phyloP scores from a whole-genome alignment of 1,139 yeast genomes.

The Zygotorulaspora mrakii region DNA sequence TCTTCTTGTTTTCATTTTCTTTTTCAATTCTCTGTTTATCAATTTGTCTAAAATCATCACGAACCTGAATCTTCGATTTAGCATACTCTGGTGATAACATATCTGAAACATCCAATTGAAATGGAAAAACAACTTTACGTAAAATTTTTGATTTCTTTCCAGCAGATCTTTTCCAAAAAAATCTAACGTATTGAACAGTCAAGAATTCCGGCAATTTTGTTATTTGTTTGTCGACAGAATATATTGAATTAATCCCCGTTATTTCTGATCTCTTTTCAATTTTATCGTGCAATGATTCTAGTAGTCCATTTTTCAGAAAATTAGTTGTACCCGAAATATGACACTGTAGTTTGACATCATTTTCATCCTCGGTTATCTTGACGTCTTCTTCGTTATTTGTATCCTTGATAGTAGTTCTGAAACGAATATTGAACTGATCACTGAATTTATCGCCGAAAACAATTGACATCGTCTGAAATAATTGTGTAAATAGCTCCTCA shows the following conservation, averaged over 20 bases:
- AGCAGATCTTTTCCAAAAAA: conserved; percentile 93
- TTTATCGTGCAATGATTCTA: conserved; percentile 68
- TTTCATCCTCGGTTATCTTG: conserved; percentile 52
- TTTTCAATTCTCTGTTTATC: conserved; percentile 75
- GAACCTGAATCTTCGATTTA: conserved; percentile 58
- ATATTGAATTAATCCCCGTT: conserved; percentile 66
- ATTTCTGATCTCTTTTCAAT: conserved; percentile 74
- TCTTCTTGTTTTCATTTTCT: conserved; percentile 69
- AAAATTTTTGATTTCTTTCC: conserved; percentile 87
- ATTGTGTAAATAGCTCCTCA: conserved; percentile 88
- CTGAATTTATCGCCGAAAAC: conserved; percentile 46
- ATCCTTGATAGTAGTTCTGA: conserved; percentile 56
- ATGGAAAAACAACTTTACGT: conserved; percentile 92
- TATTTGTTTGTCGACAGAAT: conserved; percentile 64
- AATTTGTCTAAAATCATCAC: conserved; percentile 74
- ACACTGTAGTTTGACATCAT: conserved; percentile 72
- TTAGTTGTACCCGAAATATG: conserved; percentile 85
- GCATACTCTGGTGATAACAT: conserved; percentile 74
- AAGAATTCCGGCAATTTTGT: conserved; percentile 81
- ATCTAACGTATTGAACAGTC: conserved; percentile 89
- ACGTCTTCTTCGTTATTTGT: conserved; percentile 56
- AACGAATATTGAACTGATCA: conserved; percentile 62
- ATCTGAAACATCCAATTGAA: conserved; percentile 84
- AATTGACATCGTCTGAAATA: conserved; percentile 52
- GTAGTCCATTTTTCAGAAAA: conserved; percentile 80